Percentiles rank a stretch among this genome's conserved stretches.
These are phyloP conservation scores for Sporothrix brunneoviolacea DNA, from an alignment of 2,329 filamentous ascomycete genomes.

Conservation along the genomic window DNA sequence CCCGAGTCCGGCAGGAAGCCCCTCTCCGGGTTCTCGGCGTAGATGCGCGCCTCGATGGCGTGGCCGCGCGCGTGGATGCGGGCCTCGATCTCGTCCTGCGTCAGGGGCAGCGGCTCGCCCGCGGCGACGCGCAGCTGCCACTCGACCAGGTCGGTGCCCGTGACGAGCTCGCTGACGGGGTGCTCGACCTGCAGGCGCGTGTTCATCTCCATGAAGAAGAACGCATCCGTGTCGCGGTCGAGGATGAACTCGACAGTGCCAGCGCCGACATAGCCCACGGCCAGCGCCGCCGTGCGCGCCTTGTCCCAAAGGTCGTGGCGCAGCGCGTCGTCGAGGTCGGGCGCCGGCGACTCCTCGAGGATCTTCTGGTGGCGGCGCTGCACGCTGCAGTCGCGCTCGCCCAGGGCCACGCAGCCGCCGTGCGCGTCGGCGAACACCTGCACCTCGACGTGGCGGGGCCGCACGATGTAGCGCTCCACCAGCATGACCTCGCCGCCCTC, in stretches of 20 bases:
- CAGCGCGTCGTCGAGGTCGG: constrained; percentile 52
- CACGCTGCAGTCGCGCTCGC: constrained; percentile 82
- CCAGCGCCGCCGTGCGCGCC: constrained; percentile 59
- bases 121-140: constrained; percentile 83
- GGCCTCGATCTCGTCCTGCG: constrained; percentile 59
- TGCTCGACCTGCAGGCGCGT: constrained; percentile 95
- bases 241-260: constrained; percentile 89
- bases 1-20: constrained; percentile 95
- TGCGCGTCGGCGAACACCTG: constrained; percentile 81
- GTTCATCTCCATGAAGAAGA: constrained; percentile 79
- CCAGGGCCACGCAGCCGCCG: constrained; percentile 74
- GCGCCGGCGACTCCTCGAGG: constrained; percentile 80
- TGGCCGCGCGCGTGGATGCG: constrained; percentile 71
- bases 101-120: constrained; percentile 50
- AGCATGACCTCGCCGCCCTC: constrained; percentile 74
- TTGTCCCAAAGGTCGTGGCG: constrained; percentile 59
- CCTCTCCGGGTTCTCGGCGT: constrained; percentile 86
- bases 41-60: constrained; percentile 92
- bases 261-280: constrained; percentile 81
- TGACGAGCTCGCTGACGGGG: constrained; percentile 73
- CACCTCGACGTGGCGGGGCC: constrained; percentile 79
- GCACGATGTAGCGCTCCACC: constrained; percentile 75
- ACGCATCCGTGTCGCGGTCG: constrained; percentile 72
- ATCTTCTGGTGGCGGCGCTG: constrained; percentile 88
- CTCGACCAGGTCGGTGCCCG: constrained; percentile 70